Base-by-base conservation (phyloP, 2,329 filamentous ascomycete species). In the Sporothrix pallida region DNA sequence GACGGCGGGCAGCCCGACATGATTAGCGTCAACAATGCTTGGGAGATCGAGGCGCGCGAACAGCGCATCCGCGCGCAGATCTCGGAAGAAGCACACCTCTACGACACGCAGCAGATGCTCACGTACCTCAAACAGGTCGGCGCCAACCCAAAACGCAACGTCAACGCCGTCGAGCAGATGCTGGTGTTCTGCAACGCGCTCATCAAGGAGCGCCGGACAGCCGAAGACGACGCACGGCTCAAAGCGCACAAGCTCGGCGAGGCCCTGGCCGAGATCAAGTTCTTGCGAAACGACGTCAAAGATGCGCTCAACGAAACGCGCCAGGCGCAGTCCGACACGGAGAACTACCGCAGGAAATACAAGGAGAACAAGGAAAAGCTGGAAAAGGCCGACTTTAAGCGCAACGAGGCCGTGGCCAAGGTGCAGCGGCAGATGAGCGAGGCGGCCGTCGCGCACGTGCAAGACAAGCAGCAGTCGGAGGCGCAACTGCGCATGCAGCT, bases 161-260 rank as follows among this genome's bases (percentile, higher is more conserved):
- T 42, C 69, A 71, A 44, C 54, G 54, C 54, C 42, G 69, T 71
- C 54, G 69, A 71, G 20, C 69, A 71, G 69, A n/a, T 71, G 20
- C 42, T 71, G 20, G 8, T 26, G 6, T 71, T 31, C 17, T 71
- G 69, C 69, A 60, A 62, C 54, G 4, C 44, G n/a, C 69, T 71
- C 37, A 17, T 62, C 23, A 60, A 71, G 23, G 69, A 71, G 10
- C 69, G 69, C 4, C 37, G 15, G 10, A 42, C 20, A 7, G 54
- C 54, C 54, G 69, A 71, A 13, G 56, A 26, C 20, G 69, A 71
- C 4, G 20, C 20, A 12, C 54, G 44, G 15, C 37, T 44, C 42
- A 71, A 62, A 15, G 20, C 69, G 12, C 54, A 50, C 31, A 46
- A 62, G 69, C 42, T 62, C 26, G 23, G 69, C 44, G 71, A 72